phyloP scores from a whole-genome alignment of 805 yeast species.

The Metschnikowia gruessii region DNA sequence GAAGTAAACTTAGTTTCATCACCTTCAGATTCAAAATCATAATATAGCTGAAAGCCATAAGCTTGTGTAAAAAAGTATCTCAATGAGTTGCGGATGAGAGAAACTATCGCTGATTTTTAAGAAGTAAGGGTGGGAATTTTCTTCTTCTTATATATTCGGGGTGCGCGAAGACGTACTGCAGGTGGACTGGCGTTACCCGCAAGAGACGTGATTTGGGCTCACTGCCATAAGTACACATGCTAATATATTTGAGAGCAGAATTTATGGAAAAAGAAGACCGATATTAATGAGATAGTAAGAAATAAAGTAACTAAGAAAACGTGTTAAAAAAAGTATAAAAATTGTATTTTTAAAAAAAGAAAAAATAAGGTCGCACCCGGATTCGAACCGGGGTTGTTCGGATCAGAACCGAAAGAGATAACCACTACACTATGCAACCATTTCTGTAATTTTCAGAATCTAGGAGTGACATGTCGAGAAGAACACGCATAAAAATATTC shows the following conservation, averaged over 20 bases:
- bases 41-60: conserved; percentile 21
- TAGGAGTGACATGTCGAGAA: too few species aligned
- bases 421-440: conserved; percentile 72
- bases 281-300: too few species aligned
- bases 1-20: conserved; percentile 64
- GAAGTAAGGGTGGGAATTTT: background rate
- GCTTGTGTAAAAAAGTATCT: conserved; percentile 23
- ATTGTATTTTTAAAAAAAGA: background rate
- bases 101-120: background rate
- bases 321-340: too few species aligned
- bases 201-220: background rate
- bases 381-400: conserved; percentile 83
- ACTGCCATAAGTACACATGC: too few species aligned
- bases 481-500: too few species aligned
- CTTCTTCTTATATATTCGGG: conserved; percentile 9
- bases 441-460: background rate
- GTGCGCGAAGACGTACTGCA: conserved; percentile 16
- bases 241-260: too few species aligned
- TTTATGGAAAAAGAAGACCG: too few species aligned
- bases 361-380: conserved; percentile 67
- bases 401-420: conserved; percentile 81
- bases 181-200: conserved; percentile 13
- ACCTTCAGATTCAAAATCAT: conserved; percentile 25
- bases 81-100: conserved; percentile 1
- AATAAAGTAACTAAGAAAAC: too few species aligned